Evolutionary conservation across 352 stramenopile species (phyloP).

Genomic region (Phytopythium litorale): DNA sequence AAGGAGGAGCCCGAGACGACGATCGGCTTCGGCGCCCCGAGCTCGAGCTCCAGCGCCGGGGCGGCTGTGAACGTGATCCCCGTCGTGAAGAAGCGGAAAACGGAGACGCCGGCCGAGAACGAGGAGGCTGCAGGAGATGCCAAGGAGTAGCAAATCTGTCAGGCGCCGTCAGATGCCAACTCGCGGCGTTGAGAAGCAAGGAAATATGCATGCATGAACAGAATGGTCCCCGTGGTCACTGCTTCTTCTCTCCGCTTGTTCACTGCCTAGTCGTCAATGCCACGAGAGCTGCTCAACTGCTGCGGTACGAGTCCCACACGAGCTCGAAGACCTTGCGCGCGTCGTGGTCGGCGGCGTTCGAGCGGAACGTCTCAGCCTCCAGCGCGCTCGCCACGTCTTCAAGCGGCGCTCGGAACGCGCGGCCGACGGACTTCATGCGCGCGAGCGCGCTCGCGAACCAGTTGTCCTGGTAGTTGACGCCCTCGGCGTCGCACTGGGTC

Average conservation of each 20-base stretch:
- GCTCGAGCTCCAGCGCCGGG: slow-evolving; percentile 7
- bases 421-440: slow-evolving; percentile 68
- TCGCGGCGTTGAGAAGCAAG: not conserved
- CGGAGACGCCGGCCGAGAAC: not conserved
- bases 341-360: slow-evolving; percentile 51
- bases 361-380: slow-evolving; percentile 47
- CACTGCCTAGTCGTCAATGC: not conserved
- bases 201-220: slow-evolving; percentile 1
- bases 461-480: slow-evolving; percentile 70
- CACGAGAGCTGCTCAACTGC: slow-evolving; percentile 10
- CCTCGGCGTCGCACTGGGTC: slow-evolving; percentile 66
- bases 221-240: not conserved
- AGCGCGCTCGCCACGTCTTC: slow-evolving; percentile 53
- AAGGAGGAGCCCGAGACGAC: slow-evolving; percentile 42
- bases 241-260: not conserved
- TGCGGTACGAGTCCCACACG: slow-evolving; percentile 67
- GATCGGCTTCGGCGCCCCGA: slow-evolving; percentile 55
- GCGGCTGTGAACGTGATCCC: slow-evolving; percentile 61
- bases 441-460: slow-evolving; percentile 73
- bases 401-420: slow-evolving; percentile 51
- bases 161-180: not conserved
- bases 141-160: slow-evolving; percentile 3
- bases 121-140: slow-evolving; percentile 4
- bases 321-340: slow-evolving; percentile 73
- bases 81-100: slow-evolving; percentile 69